Percentiles rank a stretch among this genome's conserved stretches.
Evolutionary conservation across 2,329 filamentous ascomycete species (phyloP).

Genomic region (Coleophoma cylindrospora): DNA sequence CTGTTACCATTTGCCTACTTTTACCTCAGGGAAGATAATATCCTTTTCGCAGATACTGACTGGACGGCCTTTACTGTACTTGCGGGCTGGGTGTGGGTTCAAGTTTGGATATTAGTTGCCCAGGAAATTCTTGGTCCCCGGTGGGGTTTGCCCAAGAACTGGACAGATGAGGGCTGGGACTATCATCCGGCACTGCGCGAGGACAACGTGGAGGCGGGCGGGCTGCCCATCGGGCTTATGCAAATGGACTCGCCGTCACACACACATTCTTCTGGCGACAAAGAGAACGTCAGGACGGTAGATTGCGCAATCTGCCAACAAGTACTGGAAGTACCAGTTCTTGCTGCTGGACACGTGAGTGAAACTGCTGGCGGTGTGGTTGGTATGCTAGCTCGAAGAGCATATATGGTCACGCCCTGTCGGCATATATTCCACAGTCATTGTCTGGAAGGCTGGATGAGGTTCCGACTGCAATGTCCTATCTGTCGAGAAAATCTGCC

Average conservation of each 20-base stretch:
- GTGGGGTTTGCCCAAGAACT: conserved; percentile 72
- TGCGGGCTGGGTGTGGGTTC: conserved; percentile 79
- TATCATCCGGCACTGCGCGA: conserved; percentile 88
- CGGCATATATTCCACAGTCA: conserved; percentile 90
- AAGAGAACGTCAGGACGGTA: conserved; percentile 49
- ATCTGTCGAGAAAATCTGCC: conserved; percentile 90
- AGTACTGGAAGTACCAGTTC: conserved; percentile 80
- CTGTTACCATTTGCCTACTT: conserved; percentile 82
- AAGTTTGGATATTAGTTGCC: conserved; percentile 70
- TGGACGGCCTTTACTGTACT: conserved; percentile 58
- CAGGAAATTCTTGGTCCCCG: conserved; percentile 85
- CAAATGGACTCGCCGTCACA: conserved; percentile 17
- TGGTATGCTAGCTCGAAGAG: conserved; percentile 70
- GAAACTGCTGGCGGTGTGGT: conserved; percentile 46
- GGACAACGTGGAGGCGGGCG: conserved; percentile 74
- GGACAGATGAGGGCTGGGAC: conserved; percentile 77
- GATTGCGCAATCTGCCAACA: conserved; percentile 97
- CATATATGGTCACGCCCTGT: conserved; percentile 97
- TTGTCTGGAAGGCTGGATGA: conserved; percentile 95
- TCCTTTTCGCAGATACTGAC: conserved; percentile 72
- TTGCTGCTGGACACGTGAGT: conserved; percentile 46
- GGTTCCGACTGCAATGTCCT: conserved; percentile 86
- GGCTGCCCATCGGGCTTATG: conserved; percentile 72
- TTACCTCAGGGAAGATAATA: conserved; percentile 71
- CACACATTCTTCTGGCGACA: conserved; percentile 25